Conservation (phyloP, 148 eudicot species). For the Persicaria maculosa region DNA sequence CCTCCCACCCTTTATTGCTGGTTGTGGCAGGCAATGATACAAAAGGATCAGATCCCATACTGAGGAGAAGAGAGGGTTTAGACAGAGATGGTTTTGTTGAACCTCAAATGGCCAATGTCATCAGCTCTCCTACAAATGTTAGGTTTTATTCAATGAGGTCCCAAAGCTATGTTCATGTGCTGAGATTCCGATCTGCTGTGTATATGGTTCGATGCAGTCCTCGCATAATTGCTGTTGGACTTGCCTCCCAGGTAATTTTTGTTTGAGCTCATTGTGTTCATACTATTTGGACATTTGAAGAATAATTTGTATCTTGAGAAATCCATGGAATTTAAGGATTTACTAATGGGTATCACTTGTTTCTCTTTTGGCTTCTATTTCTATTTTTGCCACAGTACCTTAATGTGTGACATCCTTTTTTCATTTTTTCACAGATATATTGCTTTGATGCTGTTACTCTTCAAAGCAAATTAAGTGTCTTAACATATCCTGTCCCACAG, state of each 20-base stretch:
- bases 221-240: conserved; percentile 37
- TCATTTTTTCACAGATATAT: conserved; percentile 24
- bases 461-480: conserved; percentile 31
- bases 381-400: background rate
- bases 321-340: background rate
- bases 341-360: background rate
- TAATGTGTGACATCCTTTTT: conserved; percentile 3
- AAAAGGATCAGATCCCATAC: conserved; percentile 12
- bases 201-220: conserved; percentile 39
- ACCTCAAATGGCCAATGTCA: conserved; percentile 18
- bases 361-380: background rate
- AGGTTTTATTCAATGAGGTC: conserved; percentile 38
- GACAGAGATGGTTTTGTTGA: conserved; percentile 22
- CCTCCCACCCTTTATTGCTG: conserved; percentile 31
- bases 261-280: background rate
- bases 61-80: conserved; percentile 13
- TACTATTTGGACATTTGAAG: conserved; percentile 4
- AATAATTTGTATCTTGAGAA: background rate
- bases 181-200: conserved; percentile 36
- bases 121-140: conserved; percentile 29
- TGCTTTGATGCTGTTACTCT: conserved; percentile 40
- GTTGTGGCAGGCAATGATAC: conserved; percentile 35
- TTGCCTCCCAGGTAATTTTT: conserved; percentile 29
- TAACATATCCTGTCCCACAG: conserved; percentile 36
- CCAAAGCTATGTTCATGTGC: conserved; percentile 28